A percentile compares a stretch with the other conserved stretches of the same genome.
These are phyloP conservation scores for Rhodomyrtus psidioides DNA, from an alignment of 441 rosid species.

Conservation along the genomic window DNA sequence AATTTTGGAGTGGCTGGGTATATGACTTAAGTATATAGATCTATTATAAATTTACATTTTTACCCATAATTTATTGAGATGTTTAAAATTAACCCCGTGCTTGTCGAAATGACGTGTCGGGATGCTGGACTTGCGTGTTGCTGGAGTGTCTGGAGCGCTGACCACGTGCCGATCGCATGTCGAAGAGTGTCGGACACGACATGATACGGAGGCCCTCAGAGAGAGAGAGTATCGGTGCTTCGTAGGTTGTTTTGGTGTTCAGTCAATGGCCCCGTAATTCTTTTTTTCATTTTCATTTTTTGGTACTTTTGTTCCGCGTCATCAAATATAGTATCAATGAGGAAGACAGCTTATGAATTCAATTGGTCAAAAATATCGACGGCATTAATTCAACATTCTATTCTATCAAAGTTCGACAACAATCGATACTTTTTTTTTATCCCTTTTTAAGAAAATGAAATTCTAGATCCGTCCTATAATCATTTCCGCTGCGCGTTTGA, in stretches of 20 bases:
- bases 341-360: background rate
- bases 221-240: too few relatives aligned
- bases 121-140: too few relatives aligned
- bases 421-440: background rate
- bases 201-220: too few relatives aligned
- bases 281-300: background rate
- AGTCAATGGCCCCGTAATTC: background rate
- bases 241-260: background rate
- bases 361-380: background rate
- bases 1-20: too few relatives aligned
- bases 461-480: background rate
- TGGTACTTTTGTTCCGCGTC: background rate
- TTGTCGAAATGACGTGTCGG: too few relatives aligned
- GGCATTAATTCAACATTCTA: background rate
- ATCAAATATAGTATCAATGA: background rate
- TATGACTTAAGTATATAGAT: too few relatives aligned
- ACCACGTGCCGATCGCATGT: too few relatives aligned
- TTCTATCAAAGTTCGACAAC: background rate
- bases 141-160: too few relatives aligned
- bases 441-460: background rate
- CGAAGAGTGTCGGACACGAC: too few relatives aligned
- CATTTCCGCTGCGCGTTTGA: background rate
- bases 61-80: too few relatives aligned
- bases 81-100: too few relatives aligned
- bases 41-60: too few relatives aligned